A percentile compares a stretch with the other conserved stretches of the same genome.
phyloP scores from a whole-genome alignment of 2,329 filamentous ascomycete species.

The Fusarium austroafricanum region DNA sequence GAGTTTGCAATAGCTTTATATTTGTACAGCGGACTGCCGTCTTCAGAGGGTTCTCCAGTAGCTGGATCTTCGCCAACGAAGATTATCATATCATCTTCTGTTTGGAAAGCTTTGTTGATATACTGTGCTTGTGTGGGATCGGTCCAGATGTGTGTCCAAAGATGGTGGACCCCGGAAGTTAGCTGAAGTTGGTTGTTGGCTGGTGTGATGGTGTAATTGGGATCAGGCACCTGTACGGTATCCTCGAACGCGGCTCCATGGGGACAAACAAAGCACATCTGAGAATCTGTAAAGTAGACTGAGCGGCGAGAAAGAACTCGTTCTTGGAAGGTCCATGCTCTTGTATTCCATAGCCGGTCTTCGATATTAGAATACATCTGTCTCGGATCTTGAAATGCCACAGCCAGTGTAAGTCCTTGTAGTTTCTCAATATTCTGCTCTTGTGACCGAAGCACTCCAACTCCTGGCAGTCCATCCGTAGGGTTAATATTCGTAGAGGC shows the following conservation, averaged over 20 bases:
- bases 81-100: slow-evolving; percentile 1
- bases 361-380: slow-evolving; percentile 4
- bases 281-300: slow-evolving; percentile 16
- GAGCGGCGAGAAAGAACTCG: slow-evolving; percentile 16
- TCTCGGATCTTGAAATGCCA: slow-evolving; percentile 14
- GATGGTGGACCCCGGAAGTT: neutral
- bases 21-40: slow-evolving; percentile 8
- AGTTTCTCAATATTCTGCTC: neutral
- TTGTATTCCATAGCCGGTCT: slow-evolving; percentile 16
- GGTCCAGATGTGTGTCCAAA: slow-evolving; percentile 15
- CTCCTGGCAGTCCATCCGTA: slow-evolving; percentile 9
- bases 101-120: slow-evolving; percentile 19
- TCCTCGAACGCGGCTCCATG: slow-evolving; percentile 20
- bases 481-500: slow-evolving; percentile 21
- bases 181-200: slow-evolving; percentile 11
- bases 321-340: slow-evolving; percentile 26
- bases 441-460: neutral
- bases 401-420: slow-evolving; percentile 3
- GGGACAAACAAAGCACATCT: slow-evolving; percentile 25
- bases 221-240: neutral
- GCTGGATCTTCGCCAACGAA: slow-evolving; percentile 18
- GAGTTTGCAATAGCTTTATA: slow-evolving; percentile 3
- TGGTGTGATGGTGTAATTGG: neutral
- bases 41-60: neutral
- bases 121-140: slow-evolving; percentile 9